Base-by-base conservation (phyloP, 2,329 filamentous ascomycete species). In the Xylariaceae sp. region DNA sequence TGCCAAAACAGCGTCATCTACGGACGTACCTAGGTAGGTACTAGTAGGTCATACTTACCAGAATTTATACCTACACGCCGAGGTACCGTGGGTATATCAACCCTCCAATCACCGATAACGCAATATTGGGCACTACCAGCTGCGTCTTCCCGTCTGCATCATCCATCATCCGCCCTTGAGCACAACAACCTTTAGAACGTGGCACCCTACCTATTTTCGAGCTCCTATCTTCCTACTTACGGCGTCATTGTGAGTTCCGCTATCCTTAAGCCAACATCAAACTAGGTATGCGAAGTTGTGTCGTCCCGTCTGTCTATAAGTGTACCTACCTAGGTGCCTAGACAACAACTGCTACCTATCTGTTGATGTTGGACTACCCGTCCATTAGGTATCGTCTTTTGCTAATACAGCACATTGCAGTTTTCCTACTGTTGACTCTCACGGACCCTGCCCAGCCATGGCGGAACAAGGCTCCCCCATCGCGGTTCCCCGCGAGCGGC, bases 401-500 rank as follows among this genome's bases (percentile, higher is more conserved):
- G n/a, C 50, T 50, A 44, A 54, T 2, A 49, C 29, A 30, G 16
- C 22, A 26, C 29, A 12, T 37, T 39, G 39, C 37, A 53, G 49
- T 9, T 53, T 19, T 39, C 22, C 41, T 2, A 26, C 18, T 12
- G 39, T 43, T 19, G 16, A 39, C 26, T 26, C 43, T 50, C 18
- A 34, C 39, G 15, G 41, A 32, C 7, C 15, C 13, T 48, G 43
- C 42, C 36, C 48, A 8, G 61, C 52, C 10, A 69, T 68, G 67
- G 57, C 62, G 10, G 66, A 68, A 49, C 59, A 64, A 48, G 61
- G 57, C 26, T 67, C 66, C 9, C 65, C 66, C 47, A 61, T 65
- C 22, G 63, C 65, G 15, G 56, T 63, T 49, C 47, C 49, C 29
- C 65, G 65, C 51, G 67, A 70, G 47, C 69, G 65, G 53, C 67